Base-by-base conservation (phyloP, 192 early-diverging fungal species). In the Chytriomyces hyalinus region DNA sequence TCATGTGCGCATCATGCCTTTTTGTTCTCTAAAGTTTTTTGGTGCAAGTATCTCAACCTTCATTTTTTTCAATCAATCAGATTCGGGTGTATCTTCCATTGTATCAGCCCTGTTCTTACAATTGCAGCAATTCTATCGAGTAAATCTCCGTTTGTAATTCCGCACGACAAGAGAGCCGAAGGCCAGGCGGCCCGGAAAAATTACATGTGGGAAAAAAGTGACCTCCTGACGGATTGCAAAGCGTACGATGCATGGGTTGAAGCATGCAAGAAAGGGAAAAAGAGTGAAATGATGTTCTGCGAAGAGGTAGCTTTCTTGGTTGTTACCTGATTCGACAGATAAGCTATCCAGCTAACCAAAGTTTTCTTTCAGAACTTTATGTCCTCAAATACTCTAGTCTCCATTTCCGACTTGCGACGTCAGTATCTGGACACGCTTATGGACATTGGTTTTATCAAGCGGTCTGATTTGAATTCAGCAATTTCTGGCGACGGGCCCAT, bases 221-320 rank as follows among this genome's bases (percentile, higher is more conserved):
- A 94, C 76, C 91, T 88, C 87, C 78, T 94, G 9, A 91, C 91
- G 0, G 92, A 91, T 53, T 53, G 84, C 62, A 61, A 75, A 0
- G 89, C 90, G 9, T 91, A 77, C 67, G 80, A 91, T 26, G 82
- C 72, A 7, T 85, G 88, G 84, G 22, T 80, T 9, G 61, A 68
- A 46, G 71, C 75, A 17, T n/a, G 71, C 11, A 65, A 69, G 22
- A 68, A 84, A 17, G 74, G 79, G 6, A 83, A 80, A 44, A 80
- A 59, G 7, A 49, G 49, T 17, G 78, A 84, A 46, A 44, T 70
- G 24, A 73, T 43, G 15, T 84, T 85, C 59, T 88, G 87, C 66
- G 84, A 86, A 6, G 60, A 66, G 70, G 82, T 85, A 17, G 60
- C 24, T 82, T 26, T 73, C 24, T 26, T 26, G 24, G 24, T 26